Percentiles rank a stretch among this genome's conserved stretches.
Evolutionary conservation across 805 yeast species (phyloP).

Genomic region (Metschnikowia rubicola): DNA sequence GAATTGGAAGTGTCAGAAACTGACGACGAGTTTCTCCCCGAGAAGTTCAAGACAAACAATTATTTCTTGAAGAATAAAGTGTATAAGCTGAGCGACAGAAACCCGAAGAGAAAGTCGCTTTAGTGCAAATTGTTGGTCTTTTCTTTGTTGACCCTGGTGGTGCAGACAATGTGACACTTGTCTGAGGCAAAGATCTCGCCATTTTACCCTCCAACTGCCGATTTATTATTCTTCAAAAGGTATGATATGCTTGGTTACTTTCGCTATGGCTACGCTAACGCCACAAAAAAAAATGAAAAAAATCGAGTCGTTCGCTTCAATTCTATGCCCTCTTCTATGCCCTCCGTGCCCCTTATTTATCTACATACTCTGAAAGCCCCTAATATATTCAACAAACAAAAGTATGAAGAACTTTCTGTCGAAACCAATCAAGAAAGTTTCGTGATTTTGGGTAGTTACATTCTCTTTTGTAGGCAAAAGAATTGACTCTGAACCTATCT

Average conservation of each 20-base stretch:
- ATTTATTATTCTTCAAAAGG: too few relatives aligned
- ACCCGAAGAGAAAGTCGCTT: conserved; percentile 6
- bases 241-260: too few relatives aligned
- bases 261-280: too few relatives aligned
- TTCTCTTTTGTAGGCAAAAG: too few relatives aligned
- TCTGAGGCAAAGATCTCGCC: not conserved
- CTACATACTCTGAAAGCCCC: not conserved
- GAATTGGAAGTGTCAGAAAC: conserved; percentile 6
- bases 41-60: conserved; percentile 18
- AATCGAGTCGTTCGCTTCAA: not conserved
- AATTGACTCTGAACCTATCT: too few relatives aligned
- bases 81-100: conserved; percentile 16
- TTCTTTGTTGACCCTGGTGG: not conserved
- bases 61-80: conserved; percentile 20
- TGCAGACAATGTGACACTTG: conserved; percentile 1
- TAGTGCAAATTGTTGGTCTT: not conserved
- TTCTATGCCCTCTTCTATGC: not conserved
- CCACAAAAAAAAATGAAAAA: too few relatives aligned
- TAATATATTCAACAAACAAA: not conserved
- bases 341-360: not conserved
- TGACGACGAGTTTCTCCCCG: conserved; percentile 9
- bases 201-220: not conserved
- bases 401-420: too few relatives aligned
- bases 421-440: too few relatives aligned
- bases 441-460: too few relatives aligned